Evolutionary conservation across 1,284 basidiomycete species (phyloP), one percentile per base, ranked within the genome.

Genomic region (Volvariella surrecta): DNA sequence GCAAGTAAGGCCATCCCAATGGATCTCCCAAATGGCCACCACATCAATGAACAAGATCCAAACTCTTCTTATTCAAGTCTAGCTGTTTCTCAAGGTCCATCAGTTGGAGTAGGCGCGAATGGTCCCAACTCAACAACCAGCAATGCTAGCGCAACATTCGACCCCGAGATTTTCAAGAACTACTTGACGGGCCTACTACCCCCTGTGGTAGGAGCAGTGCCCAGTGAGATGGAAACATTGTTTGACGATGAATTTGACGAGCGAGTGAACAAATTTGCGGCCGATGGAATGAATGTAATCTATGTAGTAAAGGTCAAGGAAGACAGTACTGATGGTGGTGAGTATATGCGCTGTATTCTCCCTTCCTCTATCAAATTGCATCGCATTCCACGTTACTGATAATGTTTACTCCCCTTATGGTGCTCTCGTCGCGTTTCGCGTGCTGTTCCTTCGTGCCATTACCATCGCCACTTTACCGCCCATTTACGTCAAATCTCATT

Each of bases 231-330:
- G 2, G 71, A 82, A 24, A 61, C 74, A 0, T 58, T 90, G 28
- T 84, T 89, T 54, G 81, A 86, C 51, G 70, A 75, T 37, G 82
- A 81, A 45, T 91, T 87, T 52, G 73, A 82, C 42, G 85, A 86
- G 52, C 77, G 76, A 52, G 78, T 87, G 17, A 61, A 72, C 40
- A 73, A 80, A 44, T 92, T 90, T 62, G 82, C 83, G 16, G 66
- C 68, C 6, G 89, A 91, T 51, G 77, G 75, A 24, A 80, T 77
- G 3, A 78, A 71, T 13, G 81, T 80, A 37, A 65, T 90, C 42
- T 91, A 91, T 61, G 76, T 91, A 37, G 79, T 86, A 28, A 89
- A 90, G 64, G 67, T 71, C 51, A 81, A 70, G 58, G 79, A 83
- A 40, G 84, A 86, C 43, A 64, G 64, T 13, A 83, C 86, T 61